Evolutionary conservation across 306 rosid genomes (phyloP).

Genomic region (Comarum palustre): DNA sequence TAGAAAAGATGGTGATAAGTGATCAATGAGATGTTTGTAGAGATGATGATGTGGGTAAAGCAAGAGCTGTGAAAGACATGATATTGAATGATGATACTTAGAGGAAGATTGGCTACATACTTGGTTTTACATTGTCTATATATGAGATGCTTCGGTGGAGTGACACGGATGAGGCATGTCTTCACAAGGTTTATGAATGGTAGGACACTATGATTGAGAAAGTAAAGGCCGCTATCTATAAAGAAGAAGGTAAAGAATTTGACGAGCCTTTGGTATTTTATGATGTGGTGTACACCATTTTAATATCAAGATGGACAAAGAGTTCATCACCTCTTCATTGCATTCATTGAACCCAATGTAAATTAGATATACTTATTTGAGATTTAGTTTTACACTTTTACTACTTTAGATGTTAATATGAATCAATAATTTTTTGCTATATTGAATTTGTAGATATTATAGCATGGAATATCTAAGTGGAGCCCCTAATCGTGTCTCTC

Average conservation of each 20-base stretch:
- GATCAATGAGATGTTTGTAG: background rate
- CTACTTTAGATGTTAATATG: background rate
- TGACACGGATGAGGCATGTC: background rate
- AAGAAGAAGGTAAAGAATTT: background rate
- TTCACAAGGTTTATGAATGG: background rate
- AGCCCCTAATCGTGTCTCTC: no score
- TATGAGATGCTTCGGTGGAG: no score
- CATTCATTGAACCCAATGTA: background rate
- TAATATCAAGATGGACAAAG: background rate
- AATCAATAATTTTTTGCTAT: background rate
- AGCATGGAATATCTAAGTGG: background rate
- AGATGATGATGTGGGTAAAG: background rate
- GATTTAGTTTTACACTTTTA: constrained; percentile 2
- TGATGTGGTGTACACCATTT: background rate
- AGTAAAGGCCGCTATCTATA: background rate
- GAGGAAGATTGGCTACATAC: background rate
- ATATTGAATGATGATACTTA: background rate
- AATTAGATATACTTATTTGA: background rate
- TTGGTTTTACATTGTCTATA: background rate
- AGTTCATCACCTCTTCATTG: background rate
- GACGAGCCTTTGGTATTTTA: background rate
- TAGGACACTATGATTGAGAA: background rate
- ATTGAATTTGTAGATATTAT: background rate
- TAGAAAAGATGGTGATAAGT: background rate
- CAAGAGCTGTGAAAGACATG: background rate